These are phyloP conservation scores for Trichomonas gallinae DNA, from an alignment of 208 protist genomes.

Conservation along the genomic window DNA sequence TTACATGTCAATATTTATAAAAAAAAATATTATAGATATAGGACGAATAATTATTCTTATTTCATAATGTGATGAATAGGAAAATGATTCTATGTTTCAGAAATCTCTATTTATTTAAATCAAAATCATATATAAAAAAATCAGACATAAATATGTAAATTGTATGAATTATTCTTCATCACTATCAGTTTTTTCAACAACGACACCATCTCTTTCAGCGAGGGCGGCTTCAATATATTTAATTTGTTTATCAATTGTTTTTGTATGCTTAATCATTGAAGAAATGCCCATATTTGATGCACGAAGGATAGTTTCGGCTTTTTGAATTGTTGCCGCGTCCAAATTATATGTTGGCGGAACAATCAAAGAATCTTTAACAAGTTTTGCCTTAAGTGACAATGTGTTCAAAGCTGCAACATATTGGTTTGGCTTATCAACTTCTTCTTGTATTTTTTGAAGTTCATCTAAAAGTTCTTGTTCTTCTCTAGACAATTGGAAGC, in stretches of 20 bases:
- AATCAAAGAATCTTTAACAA: neutral
- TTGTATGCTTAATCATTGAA: neutral
- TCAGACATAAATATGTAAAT: too few species aligned
- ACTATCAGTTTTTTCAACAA: neutral
- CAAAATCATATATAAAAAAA: too few species aligned
- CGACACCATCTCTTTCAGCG: neutral
- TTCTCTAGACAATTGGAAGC: neutral
- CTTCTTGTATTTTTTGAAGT: neutral
- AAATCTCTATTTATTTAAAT: too few species aligned
- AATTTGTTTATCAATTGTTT: neutral
- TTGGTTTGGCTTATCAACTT: neutral
- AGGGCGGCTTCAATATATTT: neutral
- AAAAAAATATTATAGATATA: too few species aligned
- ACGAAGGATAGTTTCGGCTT: neutral
- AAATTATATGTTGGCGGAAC: neutral
- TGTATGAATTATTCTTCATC: neutral
- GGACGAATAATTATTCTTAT: too few species aligned
- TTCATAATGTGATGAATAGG: too few species aligned
- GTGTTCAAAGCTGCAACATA: neutral
- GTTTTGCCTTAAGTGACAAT: neutral
- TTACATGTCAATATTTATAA: too few species aligned
- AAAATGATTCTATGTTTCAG: too few species aligned
- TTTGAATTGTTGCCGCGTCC: neutral
- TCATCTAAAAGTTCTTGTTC: neutral
- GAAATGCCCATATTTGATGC: neutral